These are phyloP conservation scores for Cordia subcordata DNA, from an alignment of 257 asterid species.

Conservation along the genomic window DNA sequence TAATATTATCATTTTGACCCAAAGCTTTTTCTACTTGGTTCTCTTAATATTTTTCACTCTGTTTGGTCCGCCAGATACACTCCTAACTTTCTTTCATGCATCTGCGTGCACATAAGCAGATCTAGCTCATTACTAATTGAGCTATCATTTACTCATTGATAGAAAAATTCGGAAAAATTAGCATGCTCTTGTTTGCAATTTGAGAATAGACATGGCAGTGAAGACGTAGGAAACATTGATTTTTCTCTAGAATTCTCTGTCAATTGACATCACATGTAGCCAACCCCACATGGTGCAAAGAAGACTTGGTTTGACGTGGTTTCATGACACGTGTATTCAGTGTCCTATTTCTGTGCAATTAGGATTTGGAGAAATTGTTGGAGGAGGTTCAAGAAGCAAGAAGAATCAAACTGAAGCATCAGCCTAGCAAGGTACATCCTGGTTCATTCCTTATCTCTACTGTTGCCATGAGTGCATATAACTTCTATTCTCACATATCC, in stretches of 20 bases:
- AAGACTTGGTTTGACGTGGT: background rate
- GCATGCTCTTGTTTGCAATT: too few species aligned
- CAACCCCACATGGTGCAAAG: background rate
- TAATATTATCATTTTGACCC: too few species aligned
- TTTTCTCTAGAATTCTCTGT: too few species aligned
- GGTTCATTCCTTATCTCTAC: background rate
- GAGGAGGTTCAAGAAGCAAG: slow-evolving; percentile 96
- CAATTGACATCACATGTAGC: too few species aligned
- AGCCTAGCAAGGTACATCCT: slow-evolving; percentile 43
- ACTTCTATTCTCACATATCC: background rate
- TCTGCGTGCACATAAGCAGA: background rate
- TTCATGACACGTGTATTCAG: background rate
- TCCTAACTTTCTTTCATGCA: background rate
- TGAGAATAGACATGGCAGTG: too few species aligned
- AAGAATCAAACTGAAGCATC: slow-evolving; percentile 74
- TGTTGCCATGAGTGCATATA: background rate
- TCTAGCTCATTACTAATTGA: background rate
- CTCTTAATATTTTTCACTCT: too few species aligned
- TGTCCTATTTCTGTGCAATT: background rate
- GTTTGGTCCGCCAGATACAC: too few species aligned
- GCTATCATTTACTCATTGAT: too few species aligned
- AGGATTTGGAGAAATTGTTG: slow-evolving; percentile 61
- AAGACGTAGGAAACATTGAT: too few species aligned
- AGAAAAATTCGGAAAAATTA: too few species aligned
- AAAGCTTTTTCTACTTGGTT: too few species aligned